Percentiles rank a stretch among this genome's conserved stretches.
phyloP scores from a whole-genome alignment of 2,329 filamentous ascomycete genomes.

The Penicillium oxalicum region DNA sequence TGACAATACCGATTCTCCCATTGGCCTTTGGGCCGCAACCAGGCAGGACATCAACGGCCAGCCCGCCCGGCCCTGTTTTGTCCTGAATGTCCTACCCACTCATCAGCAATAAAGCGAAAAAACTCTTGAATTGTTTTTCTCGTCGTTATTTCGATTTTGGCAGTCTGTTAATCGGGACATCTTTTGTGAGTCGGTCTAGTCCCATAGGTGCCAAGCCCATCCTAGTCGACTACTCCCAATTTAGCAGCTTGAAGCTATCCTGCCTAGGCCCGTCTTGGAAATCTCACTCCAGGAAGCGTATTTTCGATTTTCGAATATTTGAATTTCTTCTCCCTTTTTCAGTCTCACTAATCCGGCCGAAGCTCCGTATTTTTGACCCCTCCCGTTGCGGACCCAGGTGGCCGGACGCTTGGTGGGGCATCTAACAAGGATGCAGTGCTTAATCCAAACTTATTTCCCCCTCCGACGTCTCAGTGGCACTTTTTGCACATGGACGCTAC shows the following conservation, averaged over 20 bases:
- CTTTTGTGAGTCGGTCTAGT: no score
- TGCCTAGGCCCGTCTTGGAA: no score
- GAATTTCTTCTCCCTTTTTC: background rate
- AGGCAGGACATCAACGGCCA: background rate
- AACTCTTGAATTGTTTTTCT: no score
- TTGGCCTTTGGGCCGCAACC: conserved; percentile 9
- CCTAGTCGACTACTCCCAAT: no score
- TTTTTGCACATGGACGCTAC: no score
- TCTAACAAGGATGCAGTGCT: conserved; percentile 24
- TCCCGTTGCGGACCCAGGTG: conserved; percentile 9
- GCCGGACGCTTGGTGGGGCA: conserved; percentile 22
- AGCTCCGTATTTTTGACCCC: background rate
- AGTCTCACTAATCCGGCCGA: background rate
- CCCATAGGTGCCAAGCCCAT: no score
- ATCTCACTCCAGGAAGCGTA: no score
- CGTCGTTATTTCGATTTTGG: no score
- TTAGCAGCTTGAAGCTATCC: no score
- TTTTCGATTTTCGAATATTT: no score
- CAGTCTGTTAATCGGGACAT: no score
- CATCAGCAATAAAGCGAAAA: background rate
- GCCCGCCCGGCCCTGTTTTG: background rate
- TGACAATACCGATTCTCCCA: conserved; percentile 3
- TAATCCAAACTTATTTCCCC: conserved; percentile 16
- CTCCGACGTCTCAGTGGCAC: no score
- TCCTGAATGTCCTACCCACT: background rate